Evolutionary conservation across 2,329 filamentous ascomycete genomes (phyloP).

Genomic region (Microsporum canis): DNA sequence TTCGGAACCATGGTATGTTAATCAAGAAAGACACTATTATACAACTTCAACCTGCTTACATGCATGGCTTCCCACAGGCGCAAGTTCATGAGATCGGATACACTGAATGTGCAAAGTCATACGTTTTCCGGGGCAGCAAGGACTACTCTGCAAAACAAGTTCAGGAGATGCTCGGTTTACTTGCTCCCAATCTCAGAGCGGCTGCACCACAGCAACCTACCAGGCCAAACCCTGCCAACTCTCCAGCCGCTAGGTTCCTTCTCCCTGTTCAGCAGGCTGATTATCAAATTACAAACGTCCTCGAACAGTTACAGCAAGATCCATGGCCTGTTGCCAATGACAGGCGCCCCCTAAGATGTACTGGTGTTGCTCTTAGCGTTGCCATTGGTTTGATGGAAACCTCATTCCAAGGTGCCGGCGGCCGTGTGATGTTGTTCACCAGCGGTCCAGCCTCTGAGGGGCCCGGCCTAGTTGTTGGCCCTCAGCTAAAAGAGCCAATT

Average conservation of each 20-base stretch:
- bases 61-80: constrained; percentile 41
- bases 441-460: constrained; percentile 92
- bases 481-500: constrained; percentile 90
- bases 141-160: constrained; percentile 97
- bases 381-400: constrained; percentile 86
- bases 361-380: constrained; percentile 90
- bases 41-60: neutral
- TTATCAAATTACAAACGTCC: constrained; percentile 89
- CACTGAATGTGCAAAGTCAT: constrained; percentile 94
- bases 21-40: neutral
- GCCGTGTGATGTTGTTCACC: constrained; percentile 92
- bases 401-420: constrained; percentile 90
- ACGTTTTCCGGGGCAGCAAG: constrained; percentile 95
- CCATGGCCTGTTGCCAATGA: constrained; percentile 96
- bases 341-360: constrained; percentile 79
- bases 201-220: constrained; percentile 62
- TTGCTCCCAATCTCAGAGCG: constrained; percentile 60
- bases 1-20: constrained; percentile 74
- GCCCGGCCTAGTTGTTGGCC: constrained; percentile 90
- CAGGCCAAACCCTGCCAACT: constrained; percentile 60
- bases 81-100: constrained; percentile 98
- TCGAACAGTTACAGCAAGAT: constrained; percentile 92
- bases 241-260: constrained; percentile 78
- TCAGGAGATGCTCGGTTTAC: constrained; percentile 94
- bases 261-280: constrained; percentile 92